Conservation (phyloP, 768 basidiomycete genomes). For the Russula ochroleuca region DNA sequence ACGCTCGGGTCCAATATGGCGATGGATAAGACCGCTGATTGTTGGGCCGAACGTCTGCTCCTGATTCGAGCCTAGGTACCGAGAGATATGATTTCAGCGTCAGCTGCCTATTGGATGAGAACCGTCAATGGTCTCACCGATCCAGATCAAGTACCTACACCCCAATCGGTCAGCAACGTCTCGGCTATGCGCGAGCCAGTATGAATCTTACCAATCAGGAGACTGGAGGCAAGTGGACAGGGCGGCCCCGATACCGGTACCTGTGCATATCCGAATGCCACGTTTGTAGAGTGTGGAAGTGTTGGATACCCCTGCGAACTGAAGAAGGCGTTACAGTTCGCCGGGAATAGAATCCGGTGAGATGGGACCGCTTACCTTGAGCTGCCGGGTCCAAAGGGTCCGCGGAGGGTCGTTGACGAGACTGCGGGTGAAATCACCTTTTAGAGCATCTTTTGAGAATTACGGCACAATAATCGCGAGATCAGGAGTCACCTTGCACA, state of each 20-base stretch:
- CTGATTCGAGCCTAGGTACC: slow-evolving; percentile 37
- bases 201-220: slow-evolving; percentile 35
- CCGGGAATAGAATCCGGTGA: too few species aligned
- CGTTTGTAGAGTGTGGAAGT: slow-evolving; percentile 43
- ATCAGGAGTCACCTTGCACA: slow-evolving; percentile 34
- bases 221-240: slow-evolving; percentile 43
- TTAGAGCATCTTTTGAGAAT: neutral
- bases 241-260: slow-evolving; percentile 43
- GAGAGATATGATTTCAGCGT: neutral
- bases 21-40: slow-evolving; percentile 39
- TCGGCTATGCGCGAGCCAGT: neutral
- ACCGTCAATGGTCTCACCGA: slow-evolving; percentile 28
- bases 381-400: slow-evolving; percentile 42
- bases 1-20: slow-evolving; percentile 39
- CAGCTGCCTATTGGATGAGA: neutral
- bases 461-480: neutral
- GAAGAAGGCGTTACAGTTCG: too few species aligned
- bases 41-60: slow-evolving; percentile 45
- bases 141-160: slow-evolving; percentile 41
- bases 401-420: slow-evolving; percentile 42
- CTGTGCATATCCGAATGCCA: slow-evolving; percentile 45
- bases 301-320: slow-evolving; percentile 43
- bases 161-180: neutral
- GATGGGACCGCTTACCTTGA: slow-evolving; percentile 34
- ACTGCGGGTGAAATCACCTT: slow-evolving; percentile 41